Base-by-base conservation (phyloP, 164 flowering plant genomes). In the Cinnamomum micranthum region DNA sequence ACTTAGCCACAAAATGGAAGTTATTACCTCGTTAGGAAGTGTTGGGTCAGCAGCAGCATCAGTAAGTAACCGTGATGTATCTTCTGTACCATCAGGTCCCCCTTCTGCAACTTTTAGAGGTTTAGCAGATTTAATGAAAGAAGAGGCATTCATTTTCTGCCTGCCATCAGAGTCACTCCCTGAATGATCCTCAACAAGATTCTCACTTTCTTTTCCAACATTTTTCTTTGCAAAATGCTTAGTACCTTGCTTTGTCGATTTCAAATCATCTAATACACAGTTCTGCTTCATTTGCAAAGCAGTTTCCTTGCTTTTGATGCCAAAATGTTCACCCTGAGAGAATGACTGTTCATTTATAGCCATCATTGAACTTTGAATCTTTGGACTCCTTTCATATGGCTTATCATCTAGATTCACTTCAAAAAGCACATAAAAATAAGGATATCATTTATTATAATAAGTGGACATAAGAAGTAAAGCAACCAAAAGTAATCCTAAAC, bases 11-110 rank as follows among this genome's bases (percentile, higher is more conserved):
- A 51, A 28, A 52, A 55, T 41, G 47, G 47, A 65, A 24, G 20
- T 51, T 50, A 62, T 55, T 84, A 96, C 98, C 97, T 94, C 98
- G 55, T 81, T 79, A 17, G 97, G 97, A 82, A 92, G 84, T 17
- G 87, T 78, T 35, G 94, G 85, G 72, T 91, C 95, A 74, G 80
- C 70, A 64, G 79, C 81, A 85, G 84, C 86, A 80, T 86, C 93
- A 71, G 66, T 79, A 77, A 72, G 75, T 73, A 74, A 66, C 66
- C 78, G 84, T 58, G 87, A 78, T 74, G 80, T 68, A 50, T 73
- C 82, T 33, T 80, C 82, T 74, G 72, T 71, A 59, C 71, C 71
- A 60, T 79, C 81, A 51, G 20, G 70, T 33, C 74, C 84, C 72
- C 78, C 84, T 72, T 59, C 83, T n/a, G 70, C 31, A 66, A 2